phyloP scores from a whole-genome alignment of 352 stramenopile species.

The Phytophthora palmivora region DNA sequence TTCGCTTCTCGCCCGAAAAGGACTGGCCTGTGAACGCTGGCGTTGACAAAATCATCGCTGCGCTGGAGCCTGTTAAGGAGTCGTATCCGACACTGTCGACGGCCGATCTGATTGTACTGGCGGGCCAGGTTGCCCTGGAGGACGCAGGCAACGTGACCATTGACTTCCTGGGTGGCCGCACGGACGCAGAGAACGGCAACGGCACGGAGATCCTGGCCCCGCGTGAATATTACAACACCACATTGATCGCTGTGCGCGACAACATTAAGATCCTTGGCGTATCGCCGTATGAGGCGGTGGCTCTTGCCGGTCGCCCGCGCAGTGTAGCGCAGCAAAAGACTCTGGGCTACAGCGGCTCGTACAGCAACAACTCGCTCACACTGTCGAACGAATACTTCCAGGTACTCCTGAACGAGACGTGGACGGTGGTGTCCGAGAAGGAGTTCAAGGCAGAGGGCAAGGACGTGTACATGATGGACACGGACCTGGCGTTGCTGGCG shows the following conservation, averaged over 20 bases:
- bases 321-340: slow-evolving; percentile 89
- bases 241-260: slow-evolving; percentile 86
- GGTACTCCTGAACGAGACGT: slow-evolving; percentile 30
- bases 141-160: slow-evolving; percentile 26
- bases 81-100: slow-evolving; percentile 90
- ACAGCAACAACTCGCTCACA: slow-evolving; percentile 70
- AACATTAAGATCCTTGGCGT: slow-evolving; percentile 94
- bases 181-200: slow-evolving; percentile 78
- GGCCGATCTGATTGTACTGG: slow-evolving; percentile 94
- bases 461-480: slow-evolving; percentile 36
- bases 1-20: slow-evolving; percentile 86
- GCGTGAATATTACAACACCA: slow-evolving; percentile 82
- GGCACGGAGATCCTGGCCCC: slow-evolving; percentile 89
- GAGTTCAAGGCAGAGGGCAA: slow-evolving; percentile 33
- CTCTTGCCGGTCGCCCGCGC: slow-evolving; percentile 90
- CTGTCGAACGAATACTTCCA: slow-evolving; percentile 78
- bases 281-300: slow-evolving; percentile 92
- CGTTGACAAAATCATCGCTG: slow-evolving; percentile 69
- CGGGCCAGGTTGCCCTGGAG: slow-evolving; percentile 53
- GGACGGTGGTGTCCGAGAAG: slow-evolving; percentile 29
- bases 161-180: slow-evolving; percentile 41
- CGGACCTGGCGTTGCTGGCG: slow-evolving; percentile 32
- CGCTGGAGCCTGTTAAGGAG: slow-evolving; percentile 90
- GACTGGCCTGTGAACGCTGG: slow-evolving; percentile 88
- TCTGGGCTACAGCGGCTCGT: slow-evolving; percentile 87